Evolutionary conservation across 768 basidiomycete genomes (phyloP).

Genomic region (Crassisporium funariophilum): DNA sequence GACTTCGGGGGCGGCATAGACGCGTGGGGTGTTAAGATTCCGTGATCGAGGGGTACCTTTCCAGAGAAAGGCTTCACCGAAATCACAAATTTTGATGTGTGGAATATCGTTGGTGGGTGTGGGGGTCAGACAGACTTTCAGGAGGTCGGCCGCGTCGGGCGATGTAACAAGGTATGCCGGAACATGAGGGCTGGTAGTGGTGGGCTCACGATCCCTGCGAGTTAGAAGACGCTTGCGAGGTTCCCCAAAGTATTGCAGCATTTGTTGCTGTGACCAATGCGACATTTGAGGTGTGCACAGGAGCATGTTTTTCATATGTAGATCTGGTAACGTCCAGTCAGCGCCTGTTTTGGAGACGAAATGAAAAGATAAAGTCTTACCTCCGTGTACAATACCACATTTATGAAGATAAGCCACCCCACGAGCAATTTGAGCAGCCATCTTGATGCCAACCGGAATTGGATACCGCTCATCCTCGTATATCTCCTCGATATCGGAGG

Average conservation of each 20-base stretch:
- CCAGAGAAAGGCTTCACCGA: not conserved
- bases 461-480: too few species aligned
- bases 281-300: not conserved
- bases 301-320: not conserved
- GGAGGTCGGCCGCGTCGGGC: not conserved
- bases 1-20: too few species aligned
- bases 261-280: not conserved
- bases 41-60: too few species aligned
- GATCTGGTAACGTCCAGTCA: constrained; percentile 1
- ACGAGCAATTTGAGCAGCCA: too few species aligned
- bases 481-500: not conserved
- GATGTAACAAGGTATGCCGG: not conserved
- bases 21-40: too few species aligned
- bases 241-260: not conserved
- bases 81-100: not conserved
- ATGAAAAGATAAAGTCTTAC: not conserved
- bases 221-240: not conserved
- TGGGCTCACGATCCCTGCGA: not conserved
- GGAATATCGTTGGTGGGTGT: too few species aligned
- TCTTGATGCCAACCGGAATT: too few species aligned
- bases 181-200: not conserved
- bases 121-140: not conserved
- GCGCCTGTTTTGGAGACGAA: not conserved
- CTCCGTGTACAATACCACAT: not conserved
- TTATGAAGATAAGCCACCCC: too few species aligned